Conservation (phyloP, 2,329 filamentous ascomycete genomes). For the Paraphoma sp. region DNA sequence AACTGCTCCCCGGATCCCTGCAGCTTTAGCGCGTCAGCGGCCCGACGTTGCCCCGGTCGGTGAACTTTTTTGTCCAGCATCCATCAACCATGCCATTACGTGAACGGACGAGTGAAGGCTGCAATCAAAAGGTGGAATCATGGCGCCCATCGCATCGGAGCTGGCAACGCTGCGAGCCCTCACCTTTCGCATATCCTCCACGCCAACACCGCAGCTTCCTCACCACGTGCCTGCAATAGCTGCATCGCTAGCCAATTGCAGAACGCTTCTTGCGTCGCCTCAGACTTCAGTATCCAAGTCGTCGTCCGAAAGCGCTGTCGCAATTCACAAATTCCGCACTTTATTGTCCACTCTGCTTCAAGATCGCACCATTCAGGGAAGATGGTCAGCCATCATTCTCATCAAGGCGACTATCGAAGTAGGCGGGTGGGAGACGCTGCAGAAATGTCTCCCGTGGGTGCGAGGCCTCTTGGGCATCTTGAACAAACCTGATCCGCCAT, state of each 20-base stretch:
- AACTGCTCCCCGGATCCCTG: constrained; percentile 29
- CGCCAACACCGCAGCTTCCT: constrained; percentile 75
- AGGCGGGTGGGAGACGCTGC: constrained; percentile 83
- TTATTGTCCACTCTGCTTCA: constrained; percentile 79
- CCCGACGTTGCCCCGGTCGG: constrained; percentile 25
- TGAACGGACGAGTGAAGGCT: neutral
- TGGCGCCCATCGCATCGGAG: constrained; percentile 36
- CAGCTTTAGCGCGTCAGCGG: constrained; percentile 23
- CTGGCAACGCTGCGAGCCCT: constrained; percentile 52
- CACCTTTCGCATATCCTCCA: constrained; percentile 73
- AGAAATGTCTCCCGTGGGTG: constrained; percentile 77
- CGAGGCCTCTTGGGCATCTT: constrained; percentile 76
- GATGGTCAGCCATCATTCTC: constrained; percentile 78
- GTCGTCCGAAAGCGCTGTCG: constrained; percentile 69
- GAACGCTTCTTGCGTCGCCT: constrained; percentile 66
- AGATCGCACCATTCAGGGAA: constrained; percentile 74
- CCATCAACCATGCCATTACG: constrained; percentile 5
- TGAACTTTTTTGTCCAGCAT: constrained; percentile 30
- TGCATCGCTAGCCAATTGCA: constrained; percentile 61
- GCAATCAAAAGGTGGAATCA: constrained; percentile 7
- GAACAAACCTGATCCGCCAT: constrained; percentile 78
- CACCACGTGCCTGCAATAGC: constrained; percentile 74
- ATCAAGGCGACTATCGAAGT: constrained; percentile 83
- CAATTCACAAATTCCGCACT: constrained; percentile 82
- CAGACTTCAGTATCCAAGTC: constrained; percentile 65